These are phyloP conservation scores for Pythium coloratum DNA, from an alignment of 352 stramenopile genomes.

Conservation along the genomic window DNA sequence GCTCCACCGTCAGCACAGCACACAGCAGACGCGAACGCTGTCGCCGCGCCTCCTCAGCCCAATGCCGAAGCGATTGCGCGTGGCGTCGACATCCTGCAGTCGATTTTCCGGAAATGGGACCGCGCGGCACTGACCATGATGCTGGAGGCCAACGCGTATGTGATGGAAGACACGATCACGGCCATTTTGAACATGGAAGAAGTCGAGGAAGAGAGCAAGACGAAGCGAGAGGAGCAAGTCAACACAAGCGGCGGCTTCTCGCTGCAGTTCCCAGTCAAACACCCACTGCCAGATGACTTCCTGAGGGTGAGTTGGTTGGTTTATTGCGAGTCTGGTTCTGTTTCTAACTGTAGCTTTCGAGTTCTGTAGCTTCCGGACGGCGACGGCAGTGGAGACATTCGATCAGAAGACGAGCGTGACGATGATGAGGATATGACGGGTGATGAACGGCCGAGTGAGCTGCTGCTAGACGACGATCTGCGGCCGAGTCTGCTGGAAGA, in stretches of 20 bases:
- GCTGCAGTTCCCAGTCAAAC: slow-evolving; percentile 53
- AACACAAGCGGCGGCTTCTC: slow-evolving; percentile 2
- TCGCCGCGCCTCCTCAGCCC: slow-evolving; percentile 26
- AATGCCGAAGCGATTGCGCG: slow-evolving; percentile 50
- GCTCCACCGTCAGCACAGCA: slow-evolving; percentile 1
- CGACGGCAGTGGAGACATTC: slow-evolving; percentile 29
- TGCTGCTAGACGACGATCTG: slow-evolving; percentile 17
- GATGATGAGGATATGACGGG: slow-evolving; percentile 40
- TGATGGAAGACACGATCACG: slow-evolving; percentile 84
- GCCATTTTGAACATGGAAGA: slow-evolving; percentile 79
- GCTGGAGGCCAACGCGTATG: slow-evolving; percentile 70
- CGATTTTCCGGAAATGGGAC: slow-evolving; percentile 86
- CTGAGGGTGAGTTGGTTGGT: slow-evolving; percentile 42
- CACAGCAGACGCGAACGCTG: slow-evolving; percentile 2
- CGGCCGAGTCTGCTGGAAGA: slow-evolving; percentile 43
- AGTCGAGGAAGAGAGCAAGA: slow-evolving; percentile 35
- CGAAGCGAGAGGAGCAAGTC: slow-evolving; percentile 19
- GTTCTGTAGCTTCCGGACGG: slow-evolving; percentile 49
- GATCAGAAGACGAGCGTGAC: slow-evolving; percentile 20
- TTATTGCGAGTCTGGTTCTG: not conserved
- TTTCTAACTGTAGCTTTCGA: slow-evolving; percentile 4
- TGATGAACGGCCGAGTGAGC: slow-evolving; percentile 32
- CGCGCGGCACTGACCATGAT: slow-evolving; percentile 60
- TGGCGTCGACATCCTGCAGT: slow-evolving; percentile 70
- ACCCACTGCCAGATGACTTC: slow-evolving; percentile 79